Evolutionary conservation across 305 asterid species (phyloP).

Genomic region (Plantago coronopus): DNA sequence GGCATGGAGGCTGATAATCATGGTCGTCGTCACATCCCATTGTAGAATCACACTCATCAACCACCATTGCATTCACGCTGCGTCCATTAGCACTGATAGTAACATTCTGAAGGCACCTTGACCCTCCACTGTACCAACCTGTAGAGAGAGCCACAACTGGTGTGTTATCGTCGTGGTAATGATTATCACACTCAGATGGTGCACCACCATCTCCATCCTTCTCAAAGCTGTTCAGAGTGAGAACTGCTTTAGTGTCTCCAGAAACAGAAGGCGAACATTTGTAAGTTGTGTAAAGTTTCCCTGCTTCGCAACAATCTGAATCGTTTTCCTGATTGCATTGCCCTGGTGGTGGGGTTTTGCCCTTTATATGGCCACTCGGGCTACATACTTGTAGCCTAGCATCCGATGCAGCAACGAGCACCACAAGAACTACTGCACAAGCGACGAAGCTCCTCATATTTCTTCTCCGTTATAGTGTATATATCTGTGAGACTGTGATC

Average conservation of each 20-base stretch:
- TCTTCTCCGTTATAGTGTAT: neutral
- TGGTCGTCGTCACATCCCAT: slow-evolving; percentile 29
- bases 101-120: slow-evolving; percentile 29
- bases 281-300: slow-evolving; percentile 28
- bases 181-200: slow-evolving; percentile 31
- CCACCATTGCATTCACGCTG: slow-evolving; percentile 33
- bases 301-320: slow-evolving; percentile 27
- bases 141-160: slow-evolving; percentile 35
- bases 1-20: slow-evolving; percentile 35
- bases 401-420: slow-evolving; percentile 14
- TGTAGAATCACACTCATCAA: slow-evolving; percentile 40
- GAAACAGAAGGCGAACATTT: slow-evolving; percentile 32
- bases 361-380: slow-evolving; percentile 34
- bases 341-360: slow-evolving; percentile 27
- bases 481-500: too few species aligned
- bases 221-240: slow-evolving; percentile 32
- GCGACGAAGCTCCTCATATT: slow-evolving; percentile 18
- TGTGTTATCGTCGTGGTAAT: slow-evolving; percentile 31
- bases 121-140: slow-evolving; percentile 31
- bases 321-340: slow-evolving; percentile 26
- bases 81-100: slow-evolving; percentile 29
- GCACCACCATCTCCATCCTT: slow-evolving; percentile 29
- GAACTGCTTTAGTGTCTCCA: slow-evolving; percentile 25
- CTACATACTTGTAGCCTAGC: slow-evolving; percentile 28
- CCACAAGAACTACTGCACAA: slow-evolving; percentile 9